Base-by-base conservation (phyloP, 1,284 basidiomycete genomes). In the Sanghuangporus sanghuang region DNA sequence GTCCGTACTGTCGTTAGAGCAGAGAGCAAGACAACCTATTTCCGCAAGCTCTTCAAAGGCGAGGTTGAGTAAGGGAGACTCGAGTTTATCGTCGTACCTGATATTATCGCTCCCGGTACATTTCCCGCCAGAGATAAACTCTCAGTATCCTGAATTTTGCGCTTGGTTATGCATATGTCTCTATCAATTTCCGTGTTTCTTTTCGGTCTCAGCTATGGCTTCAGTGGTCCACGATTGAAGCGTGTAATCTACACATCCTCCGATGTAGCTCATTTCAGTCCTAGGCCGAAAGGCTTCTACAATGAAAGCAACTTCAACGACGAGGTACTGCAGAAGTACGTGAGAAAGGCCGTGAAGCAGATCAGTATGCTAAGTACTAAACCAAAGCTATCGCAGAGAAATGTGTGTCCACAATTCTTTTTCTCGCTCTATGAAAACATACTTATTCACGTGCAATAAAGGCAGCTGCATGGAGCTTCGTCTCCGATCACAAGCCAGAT, bases 1-100 rank as follows among this genome's bases (percentile, higher is more conserved):
- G 85, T 88, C 21, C 77, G 84, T 23, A 84, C 81, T 9, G 83
- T 84, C 0, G 85, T 87, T 8, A 79, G 85, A 35, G 78, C 81
- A 0, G 70, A 71, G 21, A 73, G 71, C 36, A 87, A 86, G 73
- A 82, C 78, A 12, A 73, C 77, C 6, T 79, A 86, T 67, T 71
- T 78, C 38, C 63, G 69, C 44, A 66, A 77, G 38, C 67, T 79
- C 35, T 80, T 79, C 71, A 72, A 75, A 18, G 35, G 18, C 35
- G 53, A 66, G 35, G 49, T 42, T 16, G 49, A 63, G 11, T 27
- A 55, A 14, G 61, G 40, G 18, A 62, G 62, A 16, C 63, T 66
- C 32, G 67, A 68, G 42, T 49, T 60, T 49, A 49, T 59, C 14
- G 48, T 65, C 46, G 67, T 67, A 8, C 58, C 65, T 9, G 63